A percentile compares a stretch with the other conserved stretches of the same genome.
Conservation (phyloP, 441 rosid genomes). For the Manihot esculenta region DNA sequence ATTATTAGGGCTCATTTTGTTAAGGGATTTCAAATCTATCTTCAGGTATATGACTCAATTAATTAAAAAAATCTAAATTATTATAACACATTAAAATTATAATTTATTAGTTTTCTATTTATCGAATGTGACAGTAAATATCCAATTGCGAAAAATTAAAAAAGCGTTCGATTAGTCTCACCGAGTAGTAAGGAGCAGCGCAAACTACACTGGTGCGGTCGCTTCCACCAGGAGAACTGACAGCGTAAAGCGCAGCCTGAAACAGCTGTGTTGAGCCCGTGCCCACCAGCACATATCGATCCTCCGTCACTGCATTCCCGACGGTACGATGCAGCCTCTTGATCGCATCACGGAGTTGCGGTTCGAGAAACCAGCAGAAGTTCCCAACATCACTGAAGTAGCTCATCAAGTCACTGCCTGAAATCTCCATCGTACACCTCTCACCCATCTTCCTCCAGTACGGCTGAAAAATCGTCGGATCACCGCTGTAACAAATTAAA, state of each 20-base stretch:
- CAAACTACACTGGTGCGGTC: slow-evolving; percentile 68
- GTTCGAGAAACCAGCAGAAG: slow-evolving; percentile 77
- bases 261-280: slow-evolving; percentile 83
- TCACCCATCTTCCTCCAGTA: slow-evolving; percentile 68
- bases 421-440: slow-evolving; percentile 55
- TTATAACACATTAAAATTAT: too few relatives aligned
- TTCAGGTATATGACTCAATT: too few relatives aligned
- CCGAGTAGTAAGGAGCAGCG: slow-evolving; percentile 92
- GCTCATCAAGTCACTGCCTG: slow-evolving; percentile 73
- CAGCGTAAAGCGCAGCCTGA: slow-evolving; percentile 72
- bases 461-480: slow-evolving; percentile 68
- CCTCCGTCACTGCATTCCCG: slow-evolving; percentile 66
- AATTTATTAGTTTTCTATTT: too few relatives aligned
- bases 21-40: too few relatives aligned
- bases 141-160: not conserved
- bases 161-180: slow-evolving; percentile 25
- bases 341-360: slow-evolving; percentile 59
- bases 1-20: not conserved
- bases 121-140: too few relatives aligned
- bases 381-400: slow-evolving; percentile 57
- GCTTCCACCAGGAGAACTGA: slow-evolving; percentile 39
- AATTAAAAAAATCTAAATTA: too few relatives aligned
- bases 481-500: slow-evolving; percentile 50
- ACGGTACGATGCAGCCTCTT: slow-evolving; percentile 52
- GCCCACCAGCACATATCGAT: slow-evolving; percentile 63